Conservation (phyloP, 169 alveolate species). For the Plasmodium sp. region DNA sequence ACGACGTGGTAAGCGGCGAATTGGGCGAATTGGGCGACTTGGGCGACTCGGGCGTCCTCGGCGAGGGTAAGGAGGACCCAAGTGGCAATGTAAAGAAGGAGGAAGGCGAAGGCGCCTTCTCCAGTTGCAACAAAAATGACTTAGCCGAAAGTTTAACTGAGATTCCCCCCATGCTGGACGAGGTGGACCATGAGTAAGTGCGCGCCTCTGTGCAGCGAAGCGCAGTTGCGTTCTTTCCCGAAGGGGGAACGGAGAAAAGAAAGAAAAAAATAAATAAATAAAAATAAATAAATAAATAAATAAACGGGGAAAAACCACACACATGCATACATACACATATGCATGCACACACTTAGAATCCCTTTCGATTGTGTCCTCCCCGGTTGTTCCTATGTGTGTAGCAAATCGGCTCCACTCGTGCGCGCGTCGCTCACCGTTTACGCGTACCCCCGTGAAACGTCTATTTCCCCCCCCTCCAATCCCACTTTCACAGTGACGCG, state of each 20-base stretch:
- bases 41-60: not conserved
- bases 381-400: not conserved
- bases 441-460: not conserved
- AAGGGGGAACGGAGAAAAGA: not conserved
- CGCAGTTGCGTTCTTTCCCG: not conserved
- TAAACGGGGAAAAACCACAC: too few species aligned
- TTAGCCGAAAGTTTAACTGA: not conserved
- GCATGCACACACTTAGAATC: not conserved
- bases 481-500: constrained; percentile 13
- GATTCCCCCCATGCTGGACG: constrained; percentile 28
- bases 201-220: not conserved
- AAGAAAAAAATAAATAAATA: too few species aligned
- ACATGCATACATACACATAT: not conserved
- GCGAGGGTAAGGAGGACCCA: not conserved
- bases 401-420: too few species aligned
- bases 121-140: constrained; percentile 26
- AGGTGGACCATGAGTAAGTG: constrained; percentile 51
- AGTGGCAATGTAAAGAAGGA: not conserved
- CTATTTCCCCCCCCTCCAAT: not conserved
- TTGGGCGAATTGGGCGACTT: not conserved
- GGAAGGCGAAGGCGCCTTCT: not conserved
- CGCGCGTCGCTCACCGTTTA: not conserved
- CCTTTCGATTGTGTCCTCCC: not conserved
- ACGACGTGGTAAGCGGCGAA: not conserved
- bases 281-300: too few species aligned